A percentile compares a stretch with the other conserved stretches of the same genome.
These are phyloP conservation scores for Dioscorea cayenensis DNA, from an alignment of 116 monocot species.

Conservation along the genomic window DNA sequence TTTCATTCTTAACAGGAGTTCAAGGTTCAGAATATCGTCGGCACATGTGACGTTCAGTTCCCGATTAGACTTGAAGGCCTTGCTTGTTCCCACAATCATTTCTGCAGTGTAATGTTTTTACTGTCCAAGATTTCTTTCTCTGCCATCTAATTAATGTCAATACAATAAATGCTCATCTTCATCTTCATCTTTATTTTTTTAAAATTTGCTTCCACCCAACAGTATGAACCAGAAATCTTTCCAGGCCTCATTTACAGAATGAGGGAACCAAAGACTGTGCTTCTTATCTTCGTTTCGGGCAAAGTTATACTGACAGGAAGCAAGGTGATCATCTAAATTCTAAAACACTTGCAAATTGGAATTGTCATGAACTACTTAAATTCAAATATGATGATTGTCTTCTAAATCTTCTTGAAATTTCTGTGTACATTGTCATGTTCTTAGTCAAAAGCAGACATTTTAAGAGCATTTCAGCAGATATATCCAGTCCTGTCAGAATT, in stretches of 20 bases:
- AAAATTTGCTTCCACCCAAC: background rate
- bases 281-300: slow-evolving; percentile 71
- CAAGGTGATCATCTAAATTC: slow-evolving; percentile 26
- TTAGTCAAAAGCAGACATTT: background rate
- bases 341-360: too few relatives aligned
- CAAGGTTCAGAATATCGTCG: slow-evolving; percentile 62
- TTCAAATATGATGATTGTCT: background rate
- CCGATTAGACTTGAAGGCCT: slow-evolving; percentile 50
- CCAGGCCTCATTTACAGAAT: slow-evolving; percentile 63
- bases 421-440: background rate
- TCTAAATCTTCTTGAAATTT: background rate
- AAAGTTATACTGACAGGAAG: slow-evolving; percentile 72
- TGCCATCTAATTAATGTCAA: background rate
- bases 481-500: slow-evolving; percentile 3
- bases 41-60: slow-evolving; percentile 57
- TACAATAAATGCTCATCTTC: background rate
- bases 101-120: slow-evolving; percentile 33
- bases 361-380: background rate
- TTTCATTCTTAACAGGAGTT: slow-evolving; percentile 31
- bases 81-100: slow-evolving; percentile 24
- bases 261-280: slow-evolving; percentile 69
- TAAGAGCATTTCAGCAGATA: slow-evolving; percentile 1
- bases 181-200: background rate
- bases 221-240: slow-evolving; percentile 64
- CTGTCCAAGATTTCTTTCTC: background rate